Percentiles rank a stretch among this genome's conserved stretches.
These are phyloP conservation scores for Colletotrichum melonis DNA, from an alignment of 2,329 filamentous ascomycete species.

Conservation along the genomic window DNA sequence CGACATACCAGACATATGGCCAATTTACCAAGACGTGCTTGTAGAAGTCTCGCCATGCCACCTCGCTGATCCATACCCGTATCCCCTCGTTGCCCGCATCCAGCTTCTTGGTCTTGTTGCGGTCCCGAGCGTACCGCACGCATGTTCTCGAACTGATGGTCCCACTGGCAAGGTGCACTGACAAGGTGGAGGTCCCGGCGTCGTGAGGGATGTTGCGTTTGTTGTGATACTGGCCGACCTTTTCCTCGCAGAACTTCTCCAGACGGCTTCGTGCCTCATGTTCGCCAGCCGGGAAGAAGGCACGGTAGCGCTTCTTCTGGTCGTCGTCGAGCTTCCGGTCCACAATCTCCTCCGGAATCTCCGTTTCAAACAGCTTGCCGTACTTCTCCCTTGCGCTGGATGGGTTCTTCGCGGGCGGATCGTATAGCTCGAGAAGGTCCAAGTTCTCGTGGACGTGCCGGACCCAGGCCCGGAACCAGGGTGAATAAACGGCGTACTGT, in stretches of 20 bases:
- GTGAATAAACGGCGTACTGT: slow-evolving; percentile 86
- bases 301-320: slow-evolving; percentile 66
- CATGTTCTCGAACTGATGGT: slow-evolving; percentile 76
- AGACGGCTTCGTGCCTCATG: slow-evolving; percentile 75
- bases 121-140: slow-evolving; percentile 70
- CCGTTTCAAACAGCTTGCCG: slow-evolving; percentile 66
- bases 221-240: slow-evolving; percentile 70
- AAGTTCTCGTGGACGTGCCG: slow-evolving; percentile 77
- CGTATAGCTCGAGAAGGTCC: slow-evolving; percentile 72
- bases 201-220: slow-evolving; percentile 74
- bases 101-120: slow-evolving; percentile 73
- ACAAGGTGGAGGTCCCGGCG: slow-evolving; percentile 74
- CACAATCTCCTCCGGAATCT: slow-evolving; percentile 70
- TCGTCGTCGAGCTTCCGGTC: slow-evolving; percentile 71
- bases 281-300: slow-evolving; percentile 81
- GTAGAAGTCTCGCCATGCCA: slow-evolving; percentile 91
- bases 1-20: slow-evolving; percentile 80
- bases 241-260: slow-evolving; percentile 74
- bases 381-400: slow-evolving; percentile 55
- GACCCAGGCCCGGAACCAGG: slow-evolving; percentile 85
- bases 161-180: slow-evolving; percentile 78
- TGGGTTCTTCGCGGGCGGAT: slow-evolving; percentile 55
- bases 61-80: slow-evolving; percentile 80
- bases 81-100: slow-evolving; percentile 75
- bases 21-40: slow-evolving; percentile 86